A percentile compares a stretch with the other conserved stretches of the same genome.
Conservation (phyloP, 179 eudicot genomes). For the Patellifolia procumbens region DNA sequence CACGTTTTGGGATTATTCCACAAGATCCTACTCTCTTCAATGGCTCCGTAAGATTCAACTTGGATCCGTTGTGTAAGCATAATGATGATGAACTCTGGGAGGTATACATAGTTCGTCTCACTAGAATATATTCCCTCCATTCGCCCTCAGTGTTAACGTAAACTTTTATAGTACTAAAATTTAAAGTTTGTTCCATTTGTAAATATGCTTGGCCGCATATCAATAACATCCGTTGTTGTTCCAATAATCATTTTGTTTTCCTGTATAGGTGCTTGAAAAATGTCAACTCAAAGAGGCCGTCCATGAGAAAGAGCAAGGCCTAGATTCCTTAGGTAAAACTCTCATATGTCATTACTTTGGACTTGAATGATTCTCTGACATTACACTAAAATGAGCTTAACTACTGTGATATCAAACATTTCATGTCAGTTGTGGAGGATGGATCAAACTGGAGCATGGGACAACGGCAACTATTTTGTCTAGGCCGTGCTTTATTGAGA, state of each 20-base stretch:
- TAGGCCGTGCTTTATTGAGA: constrained; percentile 18
- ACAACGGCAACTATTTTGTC: constrained; percentile 17
- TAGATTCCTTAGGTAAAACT: constrained; percentile 49
- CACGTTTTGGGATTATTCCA: constrained; percentile 57
- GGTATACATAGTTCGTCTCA: constrained; percentile 29
- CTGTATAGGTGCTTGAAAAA: constrained; percentile 44
- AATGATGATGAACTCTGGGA: constrained; percentile 61
- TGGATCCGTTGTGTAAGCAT: constrained; percentile 55
- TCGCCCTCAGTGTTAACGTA: no score
- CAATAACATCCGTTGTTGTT: no score
- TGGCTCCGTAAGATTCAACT: constrained; percentile 51
- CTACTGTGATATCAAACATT: not conserved
- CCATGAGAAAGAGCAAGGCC: constrained; percentile 47
- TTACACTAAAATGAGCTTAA: not conserved
- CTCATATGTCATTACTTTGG: not conserved
- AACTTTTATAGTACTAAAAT: no score
- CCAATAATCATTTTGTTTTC: not conserved
- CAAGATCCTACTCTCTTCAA: constrained; percentile 63
- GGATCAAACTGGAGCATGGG: constrained; percentile 18
- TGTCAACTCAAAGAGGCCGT: constrained; percentile 51
- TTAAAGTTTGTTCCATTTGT: no score
- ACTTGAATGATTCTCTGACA: not conserved
- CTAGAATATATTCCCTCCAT: not conserved
- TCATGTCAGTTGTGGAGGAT: constrained; percentile 11
- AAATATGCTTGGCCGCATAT: no score